Evolutionary conservation across 108 stramenopile genomes (phyloP).

Genomic region (Pseudonitzschia pungens): DNA sequence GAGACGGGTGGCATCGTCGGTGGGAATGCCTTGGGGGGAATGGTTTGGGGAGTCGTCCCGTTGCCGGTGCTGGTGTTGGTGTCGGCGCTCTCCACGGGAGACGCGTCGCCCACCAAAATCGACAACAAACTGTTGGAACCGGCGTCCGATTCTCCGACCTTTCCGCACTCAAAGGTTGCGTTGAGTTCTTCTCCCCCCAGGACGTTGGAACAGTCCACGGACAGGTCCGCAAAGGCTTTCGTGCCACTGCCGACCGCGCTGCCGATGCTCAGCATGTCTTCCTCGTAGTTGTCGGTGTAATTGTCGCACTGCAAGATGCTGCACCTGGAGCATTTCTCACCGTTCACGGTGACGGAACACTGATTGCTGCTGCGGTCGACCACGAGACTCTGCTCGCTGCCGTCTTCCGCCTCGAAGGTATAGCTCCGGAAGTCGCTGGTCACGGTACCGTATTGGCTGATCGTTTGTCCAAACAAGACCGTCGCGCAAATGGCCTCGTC

Average conservation of each 20-base stretch:
- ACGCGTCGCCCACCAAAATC: not conserved
- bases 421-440: conserved; percentile 7
- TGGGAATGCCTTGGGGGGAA: conserved; percentile 1
- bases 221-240: not conserved
- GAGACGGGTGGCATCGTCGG: conserved; percentile 4
- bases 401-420: not conserved
- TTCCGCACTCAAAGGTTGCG: not conserved
- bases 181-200: not conserved
- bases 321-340: conserved; percentile 3
- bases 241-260: not conserved
- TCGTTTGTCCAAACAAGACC: conserved; percentile 1
- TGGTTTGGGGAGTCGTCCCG: not conserved
- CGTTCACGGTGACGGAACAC: conserved; percentile 1
- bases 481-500: conserved; percentile 5
- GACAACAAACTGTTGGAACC: not conserved
- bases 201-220: conserved; percentile 10
- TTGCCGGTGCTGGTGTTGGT: not conserved
- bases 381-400: not conserved
- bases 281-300: not conserved
- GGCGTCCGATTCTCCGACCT: not conserved
- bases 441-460: conserved; percentile 13
- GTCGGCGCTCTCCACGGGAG: not conserved
- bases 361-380: not conserved
- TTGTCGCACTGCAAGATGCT: not conserved
- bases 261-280: not conserved